Evolutionary conservation across 192 early-diverging fungal genomes (phyloP).

Genomic region (Neocallimastix lanati): DNA sequence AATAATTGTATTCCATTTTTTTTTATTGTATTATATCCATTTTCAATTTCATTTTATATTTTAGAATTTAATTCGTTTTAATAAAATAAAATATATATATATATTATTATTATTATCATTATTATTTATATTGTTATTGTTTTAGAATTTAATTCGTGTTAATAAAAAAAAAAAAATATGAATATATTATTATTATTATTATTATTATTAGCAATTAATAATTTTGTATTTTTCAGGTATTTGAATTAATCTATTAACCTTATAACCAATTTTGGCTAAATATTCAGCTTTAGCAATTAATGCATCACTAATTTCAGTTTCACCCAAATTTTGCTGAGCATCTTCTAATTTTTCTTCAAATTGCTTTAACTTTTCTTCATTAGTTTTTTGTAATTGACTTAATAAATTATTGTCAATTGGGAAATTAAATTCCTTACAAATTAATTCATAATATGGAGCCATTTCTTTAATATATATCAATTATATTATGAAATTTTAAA

Average conservation of each 20-base stretch:
- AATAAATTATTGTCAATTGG: slow-evolving; percentile 31
- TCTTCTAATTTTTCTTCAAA: slow-evolving; percentile 74
- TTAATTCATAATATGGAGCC: slow-evolving; percentile 57
- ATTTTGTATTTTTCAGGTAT: no score
- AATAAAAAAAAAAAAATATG: no score
- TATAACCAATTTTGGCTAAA: slow-evolving; percentile 83
- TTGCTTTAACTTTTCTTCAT: slow-evolving; percentile 52
- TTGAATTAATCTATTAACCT: no score
- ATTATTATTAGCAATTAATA: no score
- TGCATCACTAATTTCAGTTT: slow-evolving; percentile 70
- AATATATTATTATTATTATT: no score
- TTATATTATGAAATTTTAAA: no score
- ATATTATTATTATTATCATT: not conserved
- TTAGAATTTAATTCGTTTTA: no score
- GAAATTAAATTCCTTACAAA: slow-evolving; percentile 43
- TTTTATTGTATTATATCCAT: no score
- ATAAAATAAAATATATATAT: no score
- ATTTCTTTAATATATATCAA: no score
- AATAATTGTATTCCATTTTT: no score
- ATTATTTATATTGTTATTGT: not conserved
- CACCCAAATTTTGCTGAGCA: slow-evolving; percentile 83
- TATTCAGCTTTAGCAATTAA: slow-evolving; percentile 80
- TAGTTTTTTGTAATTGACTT: slow-evolving; percentile 35
- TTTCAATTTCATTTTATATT: no score
- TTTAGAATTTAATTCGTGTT: not conserved